These are phyloP conservation scores for Isatis lusitanica DNA, from an alignment of 441 rosid species.

Conservation along the genomic window DNA sequence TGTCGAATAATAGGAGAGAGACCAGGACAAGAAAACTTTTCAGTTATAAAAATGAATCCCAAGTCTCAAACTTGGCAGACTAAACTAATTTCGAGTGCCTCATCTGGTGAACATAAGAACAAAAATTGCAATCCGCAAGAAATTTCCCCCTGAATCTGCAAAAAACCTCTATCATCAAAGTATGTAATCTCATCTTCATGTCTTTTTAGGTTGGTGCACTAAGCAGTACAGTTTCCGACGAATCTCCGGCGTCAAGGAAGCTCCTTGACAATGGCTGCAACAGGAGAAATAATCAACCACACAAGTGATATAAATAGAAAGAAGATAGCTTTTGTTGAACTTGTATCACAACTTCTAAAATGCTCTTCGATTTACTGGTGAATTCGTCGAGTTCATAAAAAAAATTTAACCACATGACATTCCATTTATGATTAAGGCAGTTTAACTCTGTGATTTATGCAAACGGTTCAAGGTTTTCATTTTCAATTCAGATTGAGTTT, in stretches of 20 bases:
- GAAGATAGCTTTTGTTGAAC: slow-evolving; percentile 1
- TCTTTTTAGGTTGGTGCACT: slow-evolving; percentile 38
- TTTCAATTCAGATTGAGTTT: background rate
- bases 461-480: background rate
- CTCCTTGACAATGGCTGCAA: slow-evolving; percentile 62
- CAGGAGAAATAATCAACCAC: slow-evolving; percentile 12
- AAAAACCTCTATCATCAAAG: slow-evolving; percentile 6
- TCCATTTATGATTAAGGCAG: background rate
- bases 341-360: background rate
- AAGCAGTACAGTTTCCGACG: slow-evolving; percentile 53
- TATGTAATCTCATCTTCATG: slow-evolving; percentile 4
- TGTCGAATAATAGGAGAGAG: background rate
- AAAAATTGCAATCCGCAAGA: slow-evolving; percentile 4
- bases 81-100: slow-evolving; percentile 16
- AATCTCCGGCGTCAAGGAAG: slow-evolving; percentile 62
- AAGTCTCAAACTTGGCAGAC: slow-evolving; percentile 6
- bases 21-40: background rate
- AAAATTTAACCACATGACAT: background rate
- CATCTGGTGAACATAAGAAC: slow-evolving; percentile 11
- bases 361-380: background rate
- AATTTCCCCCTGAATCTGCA: background rate
- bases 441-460: background rate
- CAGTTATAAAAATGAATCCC: background rate
- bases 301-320: background rate
- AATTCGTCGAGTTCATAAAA: background rate